Evolutionary conservation across 371 early-diverging fungal genomes (phyloP).

Genomic region (Choanephora cucurbitarum): DNA sequence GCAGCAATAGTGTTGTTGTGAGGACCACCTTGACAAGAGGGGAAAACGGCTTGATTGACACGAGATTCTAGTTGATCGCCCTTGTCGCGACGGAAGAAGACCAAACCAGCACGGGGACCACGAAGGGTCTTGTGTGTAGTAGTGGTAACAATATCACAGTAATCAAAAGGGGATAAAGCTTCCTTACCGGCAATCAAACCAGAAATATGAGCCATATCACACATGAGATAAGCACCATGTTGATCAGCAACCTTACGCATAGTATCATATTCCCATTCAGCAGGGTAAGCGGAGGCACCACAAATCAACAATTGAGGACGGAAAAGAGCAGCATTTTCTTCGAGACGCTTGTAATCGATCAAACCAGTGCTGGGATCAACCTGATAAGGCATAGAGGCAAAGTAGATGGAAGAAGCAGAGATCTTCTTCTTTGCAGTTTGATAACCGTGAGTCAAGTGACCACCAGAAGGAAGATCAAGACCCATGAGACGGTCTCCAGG

Average conservation of each 20-base stretch:
- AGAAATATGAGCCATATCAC: constrained; percentile 98
- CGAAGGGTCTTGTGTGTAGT: constrained; percentile 99
- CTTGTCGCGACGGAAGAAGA: constrained; percentile 94
- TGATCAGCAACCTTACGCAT: constrained; percentile 92
- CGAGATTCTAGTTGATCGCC: constrained; percentile 87
- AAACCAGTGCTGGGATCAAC: constrained; percentile 85
- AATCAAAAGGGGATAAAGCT: constrained; percentile 91
- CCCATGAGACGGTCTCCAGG: constrained; percentile 97
- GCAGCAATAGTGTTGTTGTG: constrained; percentile 99
- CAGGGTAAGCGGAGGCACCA: constrained; percentile 97
- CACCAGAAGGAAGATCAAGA: constrained; percentile 98
- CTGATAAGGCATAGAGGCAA: constrained; percentile 98
- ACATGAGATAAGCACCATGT: constrained; percentile 94
- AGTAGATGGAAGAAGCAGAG: constrained; percentile 96
- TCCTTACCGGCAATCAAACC: constrained; percentile 93
- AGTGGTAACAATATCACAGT: constrained; percentile 99
- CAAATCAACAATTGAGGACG: constrained; percentile 97
- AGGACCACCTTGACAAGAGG: constrained; percentile 98
- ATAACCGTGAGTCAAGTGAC: constrained; percentile 99
- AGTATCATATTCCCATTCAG: constrained; percentile 97
- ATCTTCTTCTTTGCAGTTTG: constrained; percentile 99
- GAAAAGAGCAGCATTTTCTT: constrained; percentile 90
- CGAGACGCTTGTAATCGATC: constrained; percentile 95
- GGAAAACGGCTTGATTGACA: constrained; percentile 99
- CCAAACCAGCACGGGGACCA: constrained; percentile 98